phyloP scores from a whole-genome alignment of 257 asterid species.

The Galeopsis tetrahit region DNA sequence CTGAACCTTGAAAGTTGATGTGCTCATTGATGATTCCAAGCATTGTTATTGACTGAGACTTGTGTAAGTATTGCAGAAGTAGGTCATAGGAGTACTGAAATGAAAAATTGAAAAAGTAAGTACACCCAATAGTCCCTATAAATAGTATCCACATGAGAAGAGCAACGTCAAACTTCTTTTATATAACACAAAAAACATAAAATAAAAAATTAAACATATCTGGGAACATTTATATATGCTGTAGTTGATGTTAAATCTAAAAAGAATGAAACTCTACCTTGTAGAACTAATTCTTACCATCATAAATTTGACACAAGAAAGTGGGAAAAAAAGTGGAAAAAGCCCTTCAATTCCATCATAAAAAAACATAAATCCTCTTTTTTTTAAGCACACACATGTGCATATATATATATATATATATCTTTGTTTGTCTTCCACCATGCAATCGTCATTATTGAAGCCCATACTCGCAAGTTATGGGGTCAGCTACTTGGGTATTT shows the following conservation, averaged over 20 bases:
- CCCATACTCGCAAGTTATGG: too few species aligned
- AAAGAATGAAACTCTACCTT: slow-evolving; percentile 6
- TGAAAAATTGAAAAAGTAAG: slow-evolving; percentile 33
- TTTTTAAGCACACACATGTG: too few species aligned
- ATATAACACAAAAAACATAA: background rate
- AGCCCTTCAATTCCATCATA: background rate
- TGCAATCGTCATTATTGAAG: too few species aligned
- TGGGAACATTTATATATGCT: background rate
- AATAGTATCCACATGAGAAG: slow-evolving; percentile 11
- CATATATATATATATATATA: too few species aligned
- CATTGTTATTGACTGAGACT: slow-evolving; percentile 81
- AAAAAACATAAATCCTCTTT: slow-evolving; percentile 4
- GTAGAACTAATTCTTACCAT: background rate
- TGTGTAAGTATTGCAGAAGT: slow-evolving; percentile 89
- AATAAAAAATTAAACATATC: background rate
- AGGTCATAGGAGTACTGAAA: slow-evolving; percentile 88
- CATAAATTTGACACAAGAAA: background rate
- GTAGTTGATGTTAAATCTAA: background rate
- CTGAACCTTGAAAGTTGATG: slow-evolving; percentile 85
- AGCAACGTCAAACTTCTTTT: background rate
- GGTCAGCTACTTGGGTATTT: too few species aligned
- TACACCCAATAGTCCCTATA: slow-evolving; percentile 26
- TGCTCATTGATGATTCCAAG: slow-evolving; percentile 96
- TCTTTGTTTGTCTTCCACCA: too few species aligned
- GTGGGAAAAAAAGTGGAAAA: too few species aligned